Percentiles rank a stretch among this genome's conserved stretches.
These are phyloP conservation scores for Pachyrhizus erosus DNA, from an alignment of 306 rosid genomes.

Conservation along the genomic window DNA sequence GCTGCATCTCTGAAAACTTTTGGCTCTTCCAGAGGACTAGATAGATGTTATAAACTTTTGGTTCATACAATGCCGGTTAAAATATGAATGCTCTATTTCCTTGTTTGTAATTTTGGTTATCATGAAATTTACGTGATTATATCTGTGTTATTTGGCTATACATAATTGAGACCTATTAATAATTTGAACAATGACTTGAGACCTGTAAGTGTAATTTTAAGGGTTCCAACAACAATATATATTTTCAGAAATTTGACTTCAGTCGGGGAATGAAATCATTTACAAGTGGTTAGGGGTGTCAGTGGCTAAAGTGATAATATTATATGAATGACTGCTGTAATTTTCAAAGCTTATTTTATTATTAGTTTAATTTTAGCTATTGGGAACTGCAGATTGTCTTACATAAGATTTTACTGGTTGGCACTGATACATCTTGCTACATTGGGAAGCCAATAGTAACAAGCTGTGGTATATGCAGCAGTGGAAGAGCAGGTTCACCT, in stretches of 20 bases:
- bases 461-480: slow-evolving; percentile 90
- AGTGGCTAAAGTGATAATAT: slow-evolving; percentile 4
- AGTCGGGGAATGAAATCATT: not conserved
- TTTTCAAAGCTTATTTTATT: not conserved
- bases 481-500: slow-evolving; percentile 93
- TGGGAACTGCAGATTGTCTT: slow-evolving; percentile 71
- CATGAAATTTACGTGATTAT: slow-evolving; percentile 22
- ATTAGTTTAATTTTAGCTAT: slow-evolving; percentile 37
- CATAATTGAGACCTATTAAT: not conserved
- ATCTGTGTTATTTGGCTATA: not conserved
- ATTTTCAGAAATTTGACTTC: not conserved
- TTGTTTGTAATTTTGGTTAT: slow-evolving; percentile 4
- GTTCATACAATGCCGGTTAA: not conserved
- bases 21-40: not conserved
- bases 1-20: no score
- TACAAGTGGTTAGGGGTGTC: not conserved
- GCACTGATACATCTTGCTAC: slow-evolving; percentile 77
- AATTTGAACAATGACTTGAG: slow-evolving; percentile 31
- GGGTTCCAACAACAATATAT: not conserved
- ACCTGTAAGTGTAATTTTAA: not conserved
- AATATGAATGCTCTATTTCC: not conserved
- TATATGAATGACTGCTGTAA: not conserved
- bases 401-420: slow-evolving; percentile 89
- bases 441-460: slow-evolving; percentile 95
- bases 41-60: not conserved